Evolutionary conservation across 2,329 filamentous ascomycete genomes (phyloP).

Genomic region (Paraphaeosphaeria sporulosa): DNA sequence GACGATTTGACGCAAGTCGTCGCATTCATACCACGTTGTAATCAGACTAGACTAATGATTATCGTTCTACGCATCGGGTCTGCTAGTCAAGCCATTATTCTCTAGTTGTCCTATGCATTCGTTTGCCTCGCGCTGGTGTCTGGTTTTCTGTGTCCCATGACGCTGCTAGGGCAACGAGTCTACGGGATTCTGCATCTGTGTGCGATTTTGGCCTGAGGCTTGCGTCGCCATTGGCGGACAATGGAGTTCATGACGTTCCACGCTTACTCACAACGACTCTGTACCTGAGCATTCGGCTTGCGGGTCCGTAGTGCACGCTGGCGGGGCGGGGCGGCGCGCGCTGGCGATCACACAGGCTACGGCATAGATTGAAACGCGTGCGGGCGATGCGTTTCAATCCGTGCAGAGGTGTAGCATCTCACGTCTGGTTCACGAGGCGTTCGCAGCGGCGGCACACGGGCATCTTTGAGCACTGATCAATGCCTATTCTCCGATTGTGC

Average conservation of each 20-base stretch:
- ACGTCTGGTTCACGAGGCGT: neutral
- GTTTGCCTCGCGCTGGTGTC: neutral
- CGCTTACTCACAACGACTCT: neutral
- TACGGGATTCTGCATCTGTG: neutral
- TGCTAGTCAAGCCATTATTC: neutral
- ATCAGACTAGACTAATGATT: neutral
- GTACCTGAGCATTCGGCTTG: neutral
- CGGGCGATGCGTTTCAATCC: neutral
- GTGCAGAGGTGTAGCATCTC: neutral
- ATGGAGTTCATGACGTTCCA: neutral
- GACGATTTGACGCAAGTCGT: neutral
- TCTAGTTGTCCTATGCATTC: neutral
- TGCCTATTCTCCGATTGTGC: slow-evolving; percentile 5
- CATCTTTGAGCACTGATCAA: neutral
- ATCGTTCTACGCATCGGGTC: neutral
- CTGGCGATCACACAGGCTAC: neutral
- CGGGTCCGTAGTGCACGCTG: neutral
- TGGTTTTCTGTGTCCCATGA: neutral
- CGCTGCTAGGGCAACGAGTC: neutral
- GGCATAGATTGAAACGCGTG: neutral
- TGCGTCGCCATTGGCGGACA: slow-evolving; percentile 1
- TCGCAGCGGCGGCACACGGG: neutral
- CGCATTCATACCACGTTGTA: neutral
- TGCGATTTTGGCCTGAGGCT: too few species aligned
- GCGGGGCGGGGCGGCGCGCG: neutral